Percentiles rank a stretch among this genome's conserved stretches.
phyloP scores from a whole-genome alignment of 1,284 basidiomycete species.

The Ceratobasidium sp. region DNA sequence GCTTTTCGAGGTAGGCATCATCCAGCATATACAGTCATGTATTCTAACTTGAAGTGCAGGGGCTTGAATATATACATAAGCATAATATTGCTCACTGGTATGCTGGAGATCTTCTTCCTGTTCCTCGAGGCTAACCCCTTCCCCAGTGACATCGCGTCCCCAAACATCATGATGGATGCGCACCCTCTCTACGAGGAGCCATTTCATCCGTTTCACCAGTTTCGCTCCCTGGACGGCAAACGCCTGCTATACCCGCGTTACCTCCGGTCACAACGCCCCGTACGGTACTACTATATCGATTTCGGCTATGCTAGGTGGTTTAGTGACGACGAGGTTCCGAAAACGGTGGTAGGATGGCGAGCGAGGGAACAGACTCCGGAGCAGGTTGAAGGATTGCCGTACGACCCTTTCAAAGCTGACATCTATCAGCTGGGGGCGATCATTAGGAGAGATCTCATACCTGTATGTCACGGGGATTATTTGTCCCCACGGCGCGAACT shows the following conservation, averaged over 20 bases:
- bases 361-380: conserved; percentile 12
- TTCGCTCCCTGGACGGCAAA: not conserved
- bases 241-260: not conserved
- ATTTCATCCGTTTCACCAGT: conserved; percentile 16
- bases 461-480: not conserved
- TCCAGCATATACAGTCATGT: not conserved
- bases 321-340: not conserved
- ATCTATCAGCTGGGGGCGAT: conserved; percentile 26
- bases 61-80: conserved; percentile 25
- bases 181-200: conserved; percentile 32
- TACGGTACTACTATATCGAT: conserved; percentile 31
- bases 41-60: not conserved
- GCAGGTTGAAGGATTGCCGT: not conserved
- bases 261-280: not conserved
- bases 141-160: conserved; percentile 16
- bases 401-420: conserved; percentile 34
- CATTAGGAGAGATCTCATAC: conserved; percentile 29
- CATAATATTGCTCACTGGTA: conserved; percentile 25
- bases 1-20: conserved; percentile 30
- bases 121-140: not conserved
- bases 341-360: not conserved
- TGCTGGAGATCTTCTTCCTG: not conserved
- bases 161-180: conserved; percentile 36
- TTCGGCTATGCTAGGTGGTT: conserved; percentile 24
- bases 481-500: not conserved